Evolutionary conservation across 202 grass and related monocot genomes (phyloP).

Genomic region (Schoenoplectus tabernaemontani): DNA sequence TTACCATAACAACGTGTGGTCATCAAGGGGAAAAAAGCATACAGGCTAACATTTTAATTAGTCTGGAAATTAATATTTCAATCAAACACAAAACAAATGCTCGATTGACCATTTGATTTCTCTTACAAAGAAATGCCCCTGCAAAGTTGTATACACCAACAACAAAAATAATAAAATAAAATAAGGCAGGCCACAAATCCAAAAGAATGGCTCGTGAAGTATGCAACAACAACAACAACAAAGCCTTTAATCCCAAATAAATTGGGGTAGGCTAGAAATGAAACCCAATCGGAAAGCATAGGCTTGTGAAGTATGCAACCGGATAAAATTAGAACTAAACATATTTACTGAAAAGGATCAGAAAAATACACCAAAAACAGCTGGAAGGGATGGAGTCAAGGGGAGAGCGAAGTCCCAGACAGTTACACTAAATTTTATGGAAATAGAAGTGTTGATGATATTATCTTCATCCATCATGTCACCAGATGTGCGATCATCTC

Average conservation of each 20-base stretch:
- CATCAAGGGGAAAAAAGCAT: neutral
- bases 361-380: slow-evolving; percentile 98
- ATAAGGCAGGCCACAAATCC: neutral
- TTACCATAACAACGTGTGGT: neutral
- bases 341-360: slow-evolving; percentile 8
- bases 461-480: slow-evolving; percentile 96
- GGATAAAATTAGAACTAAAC: slow-evolving; percentile 2
- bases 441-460: slow-evolving; percentile 67
- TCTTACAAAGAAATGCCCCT: neutral
- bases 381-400: slow-evolving; percentile 86
- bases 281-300: too few species aligned
- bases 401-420: slow-evolving; percentile 98
- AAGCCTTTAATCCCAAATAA: too few species aligned
- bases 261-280: too few species aligned
- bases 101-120: neutral
- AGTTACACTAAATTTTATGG: slow-evolving; percentile 69
- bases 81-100: neutral
- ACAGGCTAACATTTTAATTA: neutral
- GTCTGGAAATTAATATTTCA: neutral
- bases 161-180: neutral
- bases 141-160: neutral
- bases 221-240: too few species aligned
- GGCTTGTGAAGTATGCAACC: neutral
- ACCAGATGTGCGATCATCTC: slow-evolving; percentile 45
- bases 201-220: slow-evolving; percentile 2